Evolutionary conservation across 2,329 filamentous ascomycete species (phyloP).

Genomic region (Phaeosphaeria sp.): DNA sequence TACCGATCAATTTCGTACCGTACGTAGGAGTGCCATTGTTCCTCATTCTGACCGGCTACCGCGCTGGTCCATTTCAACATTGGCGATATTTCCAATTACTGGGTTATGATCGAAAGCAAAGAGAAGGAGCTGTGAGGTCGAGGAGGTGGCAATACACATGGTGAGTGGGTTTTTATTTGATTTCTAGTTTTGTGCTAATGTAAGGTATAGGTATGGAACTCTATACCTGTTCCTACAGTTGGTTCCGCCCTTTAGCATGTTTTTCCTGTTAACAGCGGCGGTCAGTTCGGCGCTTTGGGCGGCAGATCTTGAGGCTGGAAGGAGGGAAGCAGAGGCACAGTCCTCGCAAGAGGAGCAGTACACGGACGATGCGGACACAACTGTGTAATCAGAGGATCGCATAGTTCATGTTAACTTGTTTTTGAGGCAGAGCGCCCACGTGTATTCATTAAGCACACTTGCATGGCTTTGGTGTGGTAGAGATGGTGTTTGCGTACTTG

Average conservation of each 20-base stretch:
- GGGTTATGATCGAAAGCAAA: slow-evolving; percentile 75
- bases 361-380: slow-evolving; percentile 35
- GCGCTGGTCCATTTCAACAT: slow-evolving; percentile 86
- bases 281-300: slow-evolving; percentile 88
- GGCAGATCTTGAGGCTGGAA: slow-evolving; percentile 69
- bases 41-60: slow-evolving; percentile 83
- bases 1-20: slow-evolving; percentile 84
- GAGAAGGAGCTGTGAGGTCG: slow-evolving; percentile 70
- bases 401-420: background rate
- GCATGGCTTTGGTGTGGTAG: background rate
- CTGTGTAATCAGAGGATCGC: slow-evolving; percentile 15
- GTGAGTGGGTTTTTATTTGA: slow-evolving; percentile 48
- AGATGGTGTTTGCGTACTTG: too few species aligned
- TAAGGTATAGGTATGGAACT: slow-evolving; percentile 71
- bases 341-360: slow-evolving; percentile 29
- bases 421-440: too few species aligned
- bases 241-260: slow-evolving; percentile 89
- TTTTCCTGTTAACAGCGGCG: slow-evolving; percentile 88
- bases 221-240: slow-evolving; percentile 84
- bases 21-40: slow-evolving; percentile 84
- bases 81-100: slow-evolving; percentile 88
- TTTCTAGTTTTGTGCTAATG: slow-evolving; percentile 11
- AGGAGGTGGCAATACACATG: slow-evolving; percentile 85
- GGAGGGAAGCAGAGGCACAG: slow-evolving; percentile 32
- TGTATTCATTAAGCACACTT: background rate